A percentile compares a stretch with the other conserved stretches of the same genome.
Evolutionary conservation across 805 yeast species (phyloP).

Genomic region (Metschnikowia sp.): DNA sequence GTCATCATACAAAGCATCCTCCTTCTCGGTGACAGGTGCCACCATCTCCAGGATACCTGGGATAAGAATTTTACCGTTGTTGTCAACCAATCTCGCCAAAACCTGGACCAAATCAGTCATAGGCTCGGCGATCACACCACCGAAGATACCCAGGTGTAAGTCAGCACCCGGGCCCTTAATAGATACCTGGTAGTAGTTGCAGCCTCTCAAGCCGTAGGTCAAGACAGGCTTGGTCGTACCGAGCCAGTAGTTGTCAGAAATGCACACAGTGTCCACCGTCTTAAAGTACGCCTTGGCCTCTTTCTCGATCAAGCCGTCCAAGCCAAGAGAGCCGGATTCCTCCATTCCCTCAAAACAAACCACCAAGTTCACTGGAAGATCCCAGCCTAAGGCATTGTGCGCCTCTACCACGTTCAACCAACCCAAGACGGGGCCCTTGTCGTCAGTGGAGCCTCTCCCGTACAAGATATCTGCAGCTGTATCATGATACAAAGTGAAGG

Average conservation of each 20-base stretch:
- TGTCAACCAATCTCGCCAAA: conserved; percentile 72
- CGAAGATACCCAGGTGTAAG: conserved; percentile 94
- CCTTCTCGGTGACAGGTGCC: conserved; percentile 84
- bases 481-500: conserved; percentile 64
- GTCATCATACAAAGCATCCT: conserved; percentile 71
- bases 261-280: conserved; percentile 90
- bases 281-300: conserved; percentile 83
- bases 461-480: conserved; percentile 65
- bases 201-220: conserved; percentile 97
- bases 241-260: conserved; percentile 97
- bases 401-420: conserved; percentile 95
- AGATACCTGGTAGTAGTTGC: conserved; percentile 82
- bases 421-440: conserved; percentile 96
- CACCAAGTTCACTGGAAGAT: conserved; percentile 88
- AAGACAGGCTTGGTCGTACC: conserved; percentile 96
- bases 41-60: conserved; percentile 94
- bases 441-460: conserved; percentile 97
- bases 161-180: conserved; percentile 95
- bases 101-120: conserved; percentile 87
- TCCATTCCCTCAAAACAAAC: conserved; percentile 99
- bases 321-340: conserved; percentile 92
- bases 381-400: conserved; percentile 77
- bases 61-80: conserved; percentile 76
- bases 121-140: conserved; percentile 97
- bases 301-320: conserved; percentile 73